Conservation (phyloP, 768 basidiomycete species). For the Naematelia encephala region DNA sequence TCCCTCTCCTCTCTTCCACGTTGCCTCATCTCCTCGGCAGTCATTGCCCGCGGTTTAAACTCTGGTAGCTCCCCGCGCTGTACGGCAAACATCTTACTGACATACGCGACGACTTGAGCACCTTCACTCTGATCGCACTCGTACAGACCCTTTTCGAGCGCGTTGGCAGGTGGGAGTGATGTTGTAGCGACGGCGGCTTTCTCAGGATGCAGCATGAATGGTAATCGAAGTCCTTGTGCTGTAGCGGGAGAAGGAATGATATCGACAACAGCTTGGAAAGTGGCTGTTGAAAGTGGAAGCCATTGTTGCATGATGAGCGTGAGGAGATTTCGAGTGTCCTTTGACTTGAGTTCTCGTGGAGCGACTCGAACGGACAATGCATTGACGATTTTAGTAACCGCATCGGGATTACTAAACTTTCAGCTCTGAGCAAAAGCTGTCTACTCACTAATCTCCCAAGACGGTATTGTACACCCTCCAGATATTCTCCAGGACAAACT, state of each 20-base stretch:
- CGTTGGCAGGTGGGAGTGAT: constrained; percentile 62
- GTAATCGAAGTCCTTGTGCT: constrained; percentile 78
- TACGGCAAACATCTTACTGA: constrained; percentile 98
- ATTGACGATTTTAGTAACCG: constrained; percentile 79
- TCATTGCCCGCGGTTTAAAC: constrained; percentile 70
- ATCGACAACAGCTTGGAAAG: constrained; percentile 88
- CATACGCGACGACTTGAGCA: constrained; percentile 73
- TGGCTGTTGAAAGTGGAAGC: constrained; percentile 87
- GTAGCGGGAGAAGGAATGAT: constrained; percentile 81
- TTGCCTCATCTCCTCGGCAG: constrained; percentile 76
- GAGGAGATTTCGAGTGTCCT: constrained; percentile 79
- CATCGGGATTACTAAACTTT: constrained; percentile 65
- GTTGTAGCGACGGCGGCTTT: constrained; percentile 48
- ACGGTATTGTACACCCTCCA: constrained; percentile 96
- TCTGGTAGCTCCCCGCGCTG: constrained; percentile 76
- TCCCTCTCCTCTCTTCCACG: constrained; percentile 57
- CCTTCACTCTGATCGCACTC: constrained; percentile 60
- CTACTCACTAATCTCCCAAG: constrained; percentile 77
- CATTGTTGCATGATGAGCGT: constrained; percentile 89
- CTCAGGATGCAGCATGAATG: constrained; percentile 81
- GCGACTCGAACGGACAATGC: constrained; percentile 76
- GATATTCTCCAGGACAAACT: constrained; percentile 93
- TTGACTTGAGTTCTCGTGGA: constrained; percentile 84
- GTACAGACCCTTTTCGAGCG: constrained; percentile 80
- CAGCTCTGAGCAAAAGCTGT: not conserved